These are phyloP conservation scores for Rhytidiadelphus loreus DNA, from an alignment of 225 moss, liverwort and hornwort species.

Conservation along the genomic window DNA sequence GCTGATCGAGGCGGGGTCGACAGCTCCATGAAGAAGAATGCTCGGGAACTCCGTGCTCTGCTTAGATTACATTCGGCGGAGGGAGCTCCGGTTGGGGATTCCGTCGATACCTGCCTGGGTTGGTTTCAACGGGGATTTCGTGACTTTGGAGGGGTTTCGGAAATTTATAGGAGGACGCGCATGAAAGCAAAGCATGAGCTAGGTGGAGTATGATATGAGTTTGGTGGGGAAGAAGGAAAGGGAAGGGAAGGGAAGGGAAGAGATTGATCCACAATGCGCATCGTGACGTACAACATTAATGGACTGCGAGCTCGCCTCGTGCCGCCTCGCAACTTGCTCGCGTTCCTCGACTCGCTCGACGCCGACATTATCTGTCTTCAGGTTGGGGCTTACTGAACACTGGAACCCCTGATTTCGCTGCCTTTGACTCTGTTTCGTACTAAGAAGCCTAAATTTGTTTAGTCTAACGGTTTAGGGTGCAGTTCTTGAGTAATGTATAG, in stretches of 20 bases:
- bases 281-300: slow-evolving; percentile 59
- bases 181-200: background rate
- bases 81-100: background rate
- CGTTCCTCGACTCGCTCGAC: slow-evolving; percentile 42
- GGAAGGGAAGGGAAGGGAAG: background rate
- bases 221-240: background rate
- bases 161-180: background rate
- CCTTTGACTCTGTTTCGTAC: background rate
- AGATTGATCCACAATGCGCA: slow-evolving; percentile 19
- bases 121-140: too few species aligned
- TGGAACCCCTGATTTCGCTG: background rate
- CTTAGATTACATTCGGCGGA: background rate
- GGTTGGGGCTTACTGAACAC: background rate
- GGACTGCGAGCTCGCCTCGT: slow-evolving; percentile 53
- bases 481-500: background rate
- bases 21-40: background rate
- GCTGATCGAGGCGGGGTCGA: background rate
- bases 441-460: background rate
- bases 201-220: background rate
- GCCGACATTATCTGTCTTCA: slow-evolving; percentile 53
- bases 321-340: slow-evolving; percentile 34
- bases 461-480: too few species aligned
- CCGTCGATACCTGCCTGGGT: background rate
- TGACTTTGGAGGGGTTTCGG: background rate
- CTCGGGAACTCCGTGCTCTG: background rate